phyloP scores from a whole-genome alignment of 1,284 basidiomycete genomes.

The Ustilago vetiveriae region DNA sequence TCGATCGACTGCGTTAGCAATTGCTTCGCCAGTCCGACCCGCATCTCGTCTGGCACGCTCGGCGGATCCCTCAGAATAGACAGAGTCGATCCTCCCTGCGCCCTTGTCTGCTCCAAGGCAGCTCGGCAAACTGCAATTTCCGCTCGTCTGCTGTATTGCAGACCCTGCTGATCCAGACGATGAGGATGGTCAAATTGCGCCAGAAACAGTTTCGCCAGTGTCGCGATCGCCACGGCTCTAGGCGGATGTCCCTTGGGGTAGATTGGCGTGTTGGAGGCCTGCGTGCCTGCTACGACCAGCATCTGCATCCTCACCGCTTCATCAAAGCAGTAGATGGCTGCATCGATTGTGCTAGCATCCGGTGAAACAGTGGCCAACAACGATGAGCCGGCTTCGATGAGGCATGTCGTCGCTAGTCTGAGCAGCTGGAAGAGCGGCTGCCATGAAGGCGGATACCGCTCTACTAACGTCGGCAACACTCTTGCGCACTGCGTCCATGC shows the following conservation, averaged over 20 bases:
- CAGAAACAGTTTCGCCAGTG: constrained; percentile 81
- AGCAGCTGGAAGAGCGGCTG: constrained; percentile 81
- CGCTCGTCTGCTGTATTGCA: background rate
- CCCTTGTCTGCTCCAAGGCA: constrained; percentile 14
- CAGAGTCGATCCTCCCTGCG: constrained; percentile 16
- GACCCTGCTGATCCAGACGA: constrained; percentile 5
- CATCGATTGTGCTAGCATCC: constrained; percentile 5
- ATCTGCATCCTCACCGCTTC: constrained; percentile 68
- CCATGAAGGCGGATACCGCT: constrained; percentile 66
- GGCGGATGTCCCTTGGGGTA: constrained; percentile 80
- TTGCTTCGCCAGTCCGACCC: constrained; percentile 33
- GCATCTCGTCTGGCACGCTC: constrained; percentile 28
- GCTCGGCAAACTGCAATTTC: constrained; percentile 16
- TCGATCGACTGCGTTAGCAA: constrained; percentile 46
- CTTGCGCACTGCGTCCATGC: constrained; percentile 74
- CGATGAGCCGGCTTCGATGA: constrained; percentile 69
- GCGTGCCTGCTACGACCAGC: constrained; percentile 73
- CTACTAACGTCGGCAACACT: constrained; percentile 73
- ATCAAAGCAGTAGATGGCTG: constrained; percentile 40
- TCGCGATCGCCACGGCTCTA: constrained; percentile 78
- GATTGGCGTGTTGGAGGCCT: constrained; percentile 66
- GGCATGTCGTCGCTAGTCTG: constrained; percentile 76
- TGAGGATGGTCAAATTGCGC: constrained; percentile 73
- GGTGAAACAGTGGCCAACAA: constrained; percentile 4
- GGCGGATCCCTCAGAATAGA: constrained; percentile 28